Conservation (phyloP, 768 basidiomycete genomes). For the Termitomyces bulborhizus region DNA sequence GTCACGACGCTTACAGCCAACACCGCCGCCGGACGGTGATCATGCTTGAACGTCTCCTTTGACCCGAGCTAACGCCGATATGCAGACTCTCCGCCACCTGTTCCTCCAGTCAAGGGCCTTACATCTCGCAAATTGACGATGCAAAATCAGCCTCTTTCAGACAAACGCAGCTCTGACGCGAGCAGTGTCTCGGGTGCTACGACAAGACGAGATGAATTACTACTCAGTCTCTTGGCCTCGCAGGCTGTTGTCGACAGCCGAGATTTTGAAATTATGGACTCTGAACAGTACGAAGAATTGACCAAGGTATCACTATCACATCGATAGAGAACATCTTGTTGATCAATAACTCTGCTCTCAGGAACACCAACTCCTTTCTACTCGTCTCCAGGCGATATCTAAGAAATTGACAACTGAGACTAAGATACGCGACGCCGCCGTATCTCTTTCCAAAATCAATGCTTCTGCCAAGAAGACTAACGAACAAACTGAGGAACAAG, state of each 20-base stretch:
- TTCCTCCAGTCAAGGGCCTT: constrained; percentile 11
- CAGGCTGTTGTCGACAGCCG: constrained; percentile 93
- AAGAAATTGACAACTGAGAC: constrained; percentile 78
- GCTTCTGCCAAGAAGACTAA: constrained; percentile 49
- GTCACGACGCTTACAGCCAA: constrained; percentile 21
- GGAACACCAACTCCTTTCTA: constrained; percentile 70
- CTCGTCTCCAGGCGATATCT: constrained; percentile 57
- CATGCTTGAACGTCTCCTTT: constrained; percentile 14
- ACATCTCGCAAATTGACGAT: constrained; percentile 9
- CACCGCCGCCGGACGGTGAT: constrained; percentile 17
- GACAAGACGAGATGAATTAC: constrained; percentile 74
- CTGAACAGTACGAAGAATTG: constrained; percentile 43
- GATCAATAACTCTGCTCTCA: constrained; percentile 22
- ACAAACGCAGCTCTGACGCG: constrained; percentile 25
- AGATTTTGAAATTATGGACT: constrained; percentile 67
- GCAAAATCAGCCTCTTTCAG: constrained; percentile 14
- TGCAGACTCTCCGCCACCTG: constrained; percentile 14
- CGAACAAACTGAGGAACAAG: constrained; percentile 64
- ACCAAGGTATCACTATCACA: constrained; percentile 32
- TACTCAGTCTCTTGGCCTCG: constrained; percentile 85
- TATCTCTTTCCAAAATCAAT: constrained; percentile 68
- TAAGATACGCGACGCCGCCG: constrained; percentile 83
- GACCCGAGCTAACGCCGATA: constrained; percentile 18
- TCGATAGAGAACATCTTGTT: constrained; percentile 5
- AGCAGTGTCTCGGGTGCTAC: constrained; percentile 29